A percentile compares a stretch with the other conserved stretches of the same genome.
These are phyloP conservation scores for Hymenoscyphus repandus DNA, from an alignment of 2,329 filamentous ascomycete species.

Conservation along the genomic window DNA sequence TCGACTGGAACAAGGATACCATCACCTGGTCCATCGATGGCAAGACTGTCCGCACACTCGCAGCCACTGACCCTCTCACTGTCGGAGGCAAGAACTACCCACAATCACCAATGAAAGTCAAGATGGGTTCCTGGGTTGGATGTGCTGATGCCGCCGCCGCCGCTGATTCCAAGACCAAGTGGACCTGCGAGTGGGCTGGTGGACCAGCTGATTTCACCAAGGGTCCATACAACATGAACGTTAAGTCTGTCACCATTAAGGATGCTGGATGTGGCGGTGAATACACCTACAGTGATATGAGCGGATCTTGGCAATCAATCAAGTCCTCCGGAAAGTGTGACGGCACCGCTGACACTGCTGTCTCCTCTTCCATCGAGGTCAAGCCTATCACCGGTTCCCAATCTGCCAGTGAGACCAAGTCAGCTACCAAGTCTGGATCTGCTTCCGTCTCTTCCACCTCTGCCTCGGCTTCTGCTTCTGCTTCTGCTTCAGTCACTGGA, in stretches of 20 bases:
- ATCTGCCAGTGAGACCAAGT: conserved; percentile 9
- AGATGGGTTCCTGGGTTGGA: conserved; percentile 52
- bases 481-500: background rate
- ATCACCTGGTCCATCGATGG: conserved; percentile 57
- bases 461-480: background rate
- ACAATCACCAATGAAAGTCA: conserved; percentile 64
- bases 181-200: conserved; percentile 64
- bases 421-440: background rate
- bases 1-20: conserved; percentile 59
- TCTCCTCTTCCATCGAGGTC: conserved; percentile 7
- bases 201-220: conserved; percentile 43
- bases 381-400: conserved; percentile 9
- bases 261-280: conserved; percentile 45
- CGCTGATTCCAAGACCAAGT: conserved; percentile 40
- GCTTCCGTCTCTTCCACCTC: conserved; percentile 7
- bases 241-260: conserved; percentile 43
- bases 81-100: conserved; percentile 53
- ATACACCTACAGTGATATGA: conserved; percentile 45
- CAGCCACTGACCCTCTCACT: conserved; percentile 40
- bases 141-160: conserved; percentile 33
- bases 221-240: conserved; percentile 46
- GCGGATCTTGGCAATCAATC: conserved; percentile 44
- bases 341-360: conserved; percentile 7
- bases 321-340: conserved; percentile 29
- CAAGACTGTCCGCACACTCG: conserved; percentile 40